These are phyloP conservation scores for Eleusine coracana DNA, from an alignment of 176 grass and related monocot genomes.

Conservation along the genomic window DNA sequence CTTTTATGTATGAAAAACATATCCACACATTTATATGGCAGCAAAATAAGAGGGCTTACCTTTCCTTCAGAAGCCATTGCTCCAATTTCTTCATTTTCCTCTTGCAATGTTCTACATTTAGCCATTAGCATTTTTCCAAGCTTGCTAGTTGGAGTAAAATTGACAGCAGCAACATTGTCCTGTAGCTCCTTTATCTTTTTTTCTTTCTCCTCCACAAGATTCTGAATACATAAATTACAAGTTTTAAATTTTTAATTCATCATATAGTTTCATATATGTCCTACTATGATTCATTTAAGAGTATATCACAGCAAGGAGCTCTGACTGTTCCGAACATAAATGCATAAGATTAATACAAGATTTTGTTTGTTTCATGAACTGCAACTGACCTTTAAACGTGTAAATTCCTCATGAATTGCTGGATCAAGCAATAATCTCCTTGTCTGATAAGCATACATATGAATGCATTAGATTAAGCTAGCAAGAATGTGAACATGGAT, in stretches of 20 bases:
- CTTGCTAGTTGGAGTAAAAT: slow-evolving; percentile 95
- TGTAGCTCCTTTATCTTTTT: slow-evolving; percentile 99
- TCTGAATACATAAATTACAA: slow-evolving; percentile 38
- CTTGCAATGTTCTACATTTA: slow-evolving; percentile 93
- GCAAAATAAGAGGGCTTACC: slow-evolving; percentile 42
- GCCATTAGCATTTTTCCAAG: slow-evolving; percentile 95
- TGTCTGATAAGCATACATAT: slow-evolving; percentile 59
- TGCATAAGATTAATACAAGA: slow-evolving; percentile 17
- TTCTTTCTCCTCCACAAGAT: slow-evolving; percentile 93
- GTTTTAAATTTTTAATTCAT: not conserved
- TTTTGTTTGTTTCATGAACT: not conserved
- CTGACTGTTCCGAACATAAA: slow-evolving; percentile 6
- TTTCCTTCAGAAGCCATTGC: slow-evolving; percentile 99
- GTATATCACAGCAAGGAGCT: not conserved
- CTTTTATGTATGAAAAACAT: not conserved
- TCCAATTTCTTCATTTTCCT: slow-evolving; percentile 98
- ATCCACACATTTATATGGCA: not conserved
- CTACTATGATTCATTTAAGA: not conserved
- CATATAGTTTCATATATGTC: not conserved
- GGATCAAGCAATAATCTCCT: slow-evolving; percentile 97
- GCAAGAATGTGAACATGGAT: not conserved
- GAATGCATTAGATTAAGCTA: slow-evolving; percentile 22
- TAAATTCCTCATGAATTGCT: slow-evolving; percentile 98
- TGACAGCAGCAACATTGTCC: slow-evolving; percentile 96
- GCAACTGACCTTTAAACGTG: slow-evolving; percentile 72